A percentile compares a stretch with the other conserved stretches of the same genome.
Evolutionary conservation across 306 rosid species (phyloP).

Genomic region (Phaseolus lunatus): DNA sequence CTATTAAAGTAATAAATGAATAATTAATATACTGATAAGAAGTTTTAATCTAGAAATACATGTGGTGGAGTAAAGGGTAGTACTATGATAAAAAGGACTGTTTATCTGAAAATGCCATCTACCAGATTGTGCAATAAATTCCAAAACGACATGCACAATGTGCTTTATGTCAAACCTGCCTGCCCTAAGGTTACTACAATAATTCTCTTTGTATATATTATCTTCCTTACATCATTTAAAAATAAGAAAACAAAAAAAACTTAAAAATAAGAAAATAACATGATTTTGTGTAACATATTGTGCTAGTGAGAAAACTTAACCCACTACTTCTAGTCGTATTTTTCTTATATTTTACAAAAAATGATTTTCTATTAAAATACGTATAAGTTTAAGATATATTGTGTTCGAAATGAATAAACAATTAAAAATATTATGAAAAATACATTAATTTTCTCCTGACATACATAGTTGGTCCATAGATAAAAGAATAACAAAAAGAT

Average conservation of each 20-base stretch:
- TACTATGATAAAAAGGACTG: neutral
- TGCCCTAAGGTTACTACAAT: slow-evolving; percentile 3
- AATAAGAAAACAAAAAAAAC: neutral
- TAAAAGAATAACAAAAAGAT: neutral
- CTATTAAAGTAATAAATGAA: neutral
- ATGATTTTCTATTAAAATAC: too few relatives aligned
- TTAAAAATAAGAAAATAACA: too few relatives aligned
- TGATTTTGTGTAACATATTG: too few relatives aligned
- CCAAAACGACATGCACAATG: slow-evolving; percentile 12
- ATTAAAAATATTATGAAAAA: neutral
- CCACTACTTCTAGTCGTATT: too few relatives aligned
- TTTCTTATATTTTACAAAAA: too few relatives aligned
- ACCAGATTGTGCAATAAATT: slow-evolving; percentile 19
- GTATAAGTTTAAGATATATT: too few relatives aligned
- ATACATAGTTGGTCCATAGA: neutral
- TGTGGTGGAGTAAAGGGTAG: neutral
- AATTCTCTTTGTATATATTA: neutral
- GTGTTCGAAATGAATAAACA: neutral
- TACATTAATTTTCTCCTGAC: neutral
- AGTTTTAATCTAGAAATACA: neutral
- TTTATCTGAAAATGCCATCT: slow-evolving; percentile 26
- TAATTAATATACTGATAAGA: neutral
- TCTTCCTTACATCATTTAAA: neutral
- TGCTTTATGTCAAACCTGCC: slow-evolving; percentile 40
- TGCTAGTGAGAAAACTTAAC: too few relatives aligned